Evolutionary conservation across 768 basidiomycete genomes (phyloP).

Genomic region (Pholiota conissans): DNA sequence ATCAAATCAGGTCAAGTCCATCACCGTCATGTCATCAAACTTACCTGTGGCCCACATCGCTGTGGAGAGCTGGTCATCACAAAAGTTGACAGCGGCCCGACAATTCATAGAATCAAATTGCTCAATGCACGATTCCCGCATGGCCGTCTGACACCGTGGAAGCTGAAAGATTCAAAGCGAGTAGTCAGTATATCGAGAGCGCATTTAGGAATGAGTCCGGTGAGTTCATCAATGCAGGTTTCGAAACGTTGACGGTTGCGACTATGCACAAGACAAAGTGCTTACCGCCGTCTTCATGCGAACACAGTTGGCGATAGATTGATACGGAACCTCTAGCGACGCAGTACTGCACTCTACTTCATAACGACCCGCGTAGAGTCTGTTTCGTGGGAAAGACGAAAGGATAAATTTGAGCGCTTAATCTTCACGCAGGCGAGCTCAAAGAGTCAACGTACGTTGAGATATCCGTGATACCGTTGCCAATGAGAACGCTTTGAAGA

Average conservation of each 20-base stretch:
- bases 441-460: constrained; percentile 24
- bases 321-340: not conserved
- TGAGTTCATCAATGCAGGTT: not conserved
- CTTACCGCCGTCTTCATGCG: constrained; percentile 49
- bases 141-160: constrained; percentile 62
- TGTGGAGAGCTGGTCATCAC: constrained; percentile 52
- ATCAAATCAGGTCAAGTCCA: not conserved
- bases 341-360: not conserved
- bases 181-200: no score
- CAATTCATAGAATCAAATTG: constrained; percentile 68
- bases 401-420: not conserved
- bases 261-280: no score
- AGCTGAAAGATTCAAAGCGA: constrained; percentile 37
- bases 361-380: not conserved
- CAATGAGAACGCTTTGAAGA: constrained; percentile 68
- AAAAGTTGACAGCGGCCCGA: constrained; percentile 65
- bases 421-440: not conserved
- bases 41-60: constrained; percentile 45
- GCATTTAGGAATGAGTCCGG: not conserved
- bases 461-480: constrained; percentile 54
- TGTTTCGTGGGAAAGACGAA: not conserved
- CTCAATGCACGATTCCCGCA: constrained; percentile 63
- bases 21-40: constrained; percentile 7
- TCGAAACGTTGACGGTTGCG: no score
- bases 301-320: constrained; percentile 3